phyloP scores from a whole-genome alignment of 805 yeast species.

The Kodamaea kakaduensis region DNA sequence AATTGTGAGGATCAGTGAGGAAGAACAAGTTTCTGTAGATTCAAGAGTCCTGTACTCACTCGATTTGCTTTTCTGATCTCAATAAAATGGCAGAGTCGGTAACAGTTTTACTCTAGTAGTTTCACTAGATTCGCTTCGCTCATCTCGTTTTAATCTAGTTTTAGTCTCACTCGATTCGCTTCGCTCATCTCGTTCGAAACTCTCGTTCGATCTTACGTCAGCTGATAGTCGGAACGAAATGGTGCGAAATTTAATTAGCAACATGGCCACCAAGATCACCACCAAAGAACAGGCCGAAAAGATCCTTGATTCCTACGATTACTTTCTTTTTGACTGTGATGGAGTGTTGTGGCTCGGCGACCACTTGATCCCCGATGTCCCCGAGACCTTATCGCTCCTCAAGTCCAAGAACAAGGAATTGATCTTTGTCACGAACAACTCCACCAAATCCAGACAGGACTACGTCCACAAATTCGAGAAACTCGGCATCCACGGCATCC shows the following conservation, averaged over 20 bases:
- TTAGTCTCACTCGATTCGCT: no score
- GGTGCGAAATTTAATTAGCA: constrained; percentile 4
- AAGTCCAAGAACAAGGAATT: constrained; percentile 56
- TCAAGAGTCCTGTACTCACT: no score
- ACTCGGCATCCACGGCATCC: constrained; percentile 45
- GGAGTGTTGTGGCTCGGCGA: constrained; percentile 95
- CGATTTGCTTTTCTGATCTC: no score
- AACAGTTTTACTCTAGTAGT: no score
- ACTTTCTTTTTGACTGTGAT: constrained; percentile 93
- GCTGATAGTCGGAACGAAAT: no score
- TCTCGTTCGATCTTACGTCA: no score
- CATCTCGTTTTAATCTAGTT: no score
- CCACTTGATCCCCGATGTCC: constrained; percentile 70
- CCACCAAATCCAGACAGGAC: constrained; percentile 80
- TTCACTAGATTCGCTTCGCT: no score
- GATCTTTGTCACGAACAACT: constrained; percentile 91
- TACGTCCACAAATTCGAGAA: constrained; percentile 73
- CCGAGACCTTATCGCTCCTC: constrained; percentile 68
- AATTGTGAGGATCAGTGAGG: no score
- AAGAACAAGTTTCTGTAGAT: no score
- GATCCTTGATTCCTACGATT: constrained; percentile 67
- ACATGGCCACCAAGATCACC: constrained; percentile 49
- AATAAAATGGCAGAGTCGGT: no score
- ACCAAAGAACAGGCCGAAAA: constrained; percentile 45
- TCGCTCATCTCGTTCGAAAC: no score